Base-by-base conservation (phyloP, 2,329 filamentous ascomycete species). In the Lecanosticta acicola region DNA sequence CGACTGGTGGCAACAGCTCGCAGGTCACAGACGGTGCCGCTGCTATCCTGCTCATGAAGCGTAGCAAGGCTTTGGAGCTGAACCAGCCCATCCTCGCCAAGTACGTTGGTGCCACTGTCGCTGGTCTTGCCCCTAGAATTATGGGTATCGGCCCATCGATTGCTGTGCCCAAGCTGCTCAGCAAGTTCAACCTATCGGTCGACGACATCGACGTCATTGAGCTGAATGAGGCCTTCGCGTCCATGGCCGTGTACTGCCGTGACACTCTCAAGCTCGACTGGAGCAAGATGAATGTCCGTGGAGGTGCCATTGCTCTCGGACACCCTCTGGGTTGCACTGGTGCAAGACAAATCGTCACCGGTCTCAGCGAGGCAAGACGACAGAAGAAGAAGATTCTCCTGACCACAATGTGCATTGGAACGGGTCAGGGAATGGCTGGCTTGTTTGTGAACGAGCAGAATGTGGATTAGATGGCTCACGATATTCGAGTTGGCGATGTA, bases 181-280 rank as follows among this genome's bases (percentile, higher is more conserved):
- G 71, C 63, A 84, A 93, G 72, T 82, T 84, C 77, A 81, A 84
- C 69, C 70, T 98, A 50, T 79, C 77, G 18, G 73, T 94, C 43
- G 79, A 84, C 48, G 93, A 97, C 59, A 79, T 93, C 51, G 93
- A 98, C 63, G 78, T 97, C 29, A 76, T 91, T 58, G 93, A 97
- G 77, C 71, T 98, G 64, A 98, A 98, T 74, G 93, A 98, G 77
- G 93, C 93, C 1, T 98, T 98, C 62, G 91, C 90, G 17, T 93
- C 86, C 42, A 97, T 97, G 93, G 90, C 88, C 1, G 90, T 96
- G 21, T 97, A 96, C 78, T 95, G 89, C 71, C 52, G 56, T 18
- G 67, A 74, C 48, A 70, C 65, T 55, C 76, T 93, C 41, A 79
- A 79, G 55, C 72, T 91, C 41, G 82, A 86, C 63, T 79, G 77